Evolutionary conservation across 768 basidiomycete species (phyloP).

Genomic region (Leccinellum albellum): DNA sequence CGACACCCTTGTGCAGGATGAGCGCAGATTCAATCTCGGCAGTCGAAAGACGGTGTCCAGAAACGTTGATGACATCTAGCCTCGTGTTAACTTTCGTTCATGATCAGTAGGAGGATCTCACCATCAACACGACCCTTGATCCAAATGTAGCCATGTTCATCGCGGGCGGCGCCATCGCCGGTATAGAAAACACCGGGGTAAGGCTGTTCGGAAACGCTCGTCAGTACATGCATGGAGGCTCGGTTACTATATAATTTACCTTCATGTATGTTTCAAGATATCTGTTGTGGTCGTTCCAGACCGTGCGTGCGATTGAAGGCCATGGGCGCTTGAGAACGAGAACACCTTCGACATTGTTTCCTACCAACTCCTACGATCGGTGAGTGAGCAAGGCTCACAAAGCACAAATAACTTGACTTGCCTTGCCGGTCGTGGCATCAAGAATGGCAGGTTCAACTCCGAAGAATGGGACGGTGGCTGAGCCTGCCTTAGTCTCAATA

Average conservation of each 20-base stretch:
- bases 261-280: constrained; percentile 77
- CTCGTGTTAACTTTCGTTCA: neutral
- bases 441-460: constrained; percentile 88
- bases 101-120: constrained; percentile 31
- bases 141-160: constrained; percentile 97
- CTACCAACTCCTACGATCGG: constrained; percentile 54
- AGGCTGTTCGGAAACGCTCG: constrained; percentile 36
- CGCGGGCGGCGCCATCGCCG: constrained; percentile 94
- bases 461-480: constrained; percentile 97
- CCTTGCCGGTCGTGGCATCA: constrained; percentile 76
- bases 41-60: constrained; percentile 93
- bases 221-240: constrained; percentile 41
- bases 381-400: neutral
- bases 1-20: constrained; percentile 91
- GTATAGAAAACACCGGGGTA: constrained; percentile 94
- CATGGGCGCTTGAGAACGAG: constrained; percentile 83
- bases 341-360: constrained; percentile 87
- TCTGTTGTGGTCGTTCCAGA: constrained; percentile 89
- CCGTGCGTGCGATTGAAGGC: constrained; percentile 93
- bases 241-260: constrained; percentile 19
- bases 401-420: constrained; percentile 17
- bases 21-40: constrained; percentile 98
- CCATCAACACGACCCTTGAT: constrained; percentile 97
- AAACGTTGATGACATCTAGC: constrained; percentile 94
- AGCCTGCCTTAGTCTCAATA: constrained; percentile 92